These are phyloP conservation scores for Sporothrix phasma DNA, from an alignment of 2,329 filamentous ascomycete species.

Conservation along the genomic window DNA sequence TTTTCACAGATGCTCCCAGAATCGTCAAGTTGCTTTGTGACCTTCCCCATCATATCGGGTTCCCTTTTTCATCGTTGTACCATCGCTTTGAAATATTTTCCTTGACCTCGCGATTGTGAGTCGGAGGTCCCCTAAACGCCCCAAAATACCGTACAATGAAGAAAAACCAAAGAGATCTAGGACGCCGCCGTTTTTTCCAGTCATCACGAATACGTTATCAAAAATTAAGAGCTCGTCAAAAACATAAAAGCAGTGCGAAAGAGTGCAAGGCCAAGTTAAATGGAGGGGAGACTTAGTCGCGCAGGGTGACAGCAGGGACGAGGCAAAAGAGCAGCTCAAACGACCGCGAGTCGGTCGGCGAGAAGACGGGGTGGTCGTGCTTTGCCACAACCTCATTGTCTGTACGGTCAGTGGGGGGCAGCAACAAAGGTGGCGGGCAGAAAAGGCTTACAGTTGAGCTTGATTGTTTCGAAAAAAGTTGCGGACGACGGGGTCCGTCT, in stretches of 20 bases:
- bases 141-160: neutral
- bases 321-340: slow-evolving; percentile 37
- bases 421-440: neutral
- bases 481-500: slow-evolving; percentile 36
- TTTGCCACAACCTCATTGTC: slow-evolving; percentile 34
- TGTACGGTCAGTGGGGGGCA: slow-evolving; percentile 17
- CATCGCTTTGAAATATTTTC: neutral
- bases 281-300: slow-evolving; percentile 16
- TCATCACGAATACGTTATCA: slow-evolving; percentile 6
- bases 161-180: neutral
- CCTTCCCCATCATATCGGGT: neutral
- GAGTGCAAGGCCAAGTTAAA: neutral
- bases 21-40: neutral
- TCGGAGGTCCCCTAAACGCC: slow-evolving; percentile 2
- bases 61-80: neutral
- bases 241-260: neutral
- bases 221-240: neutral
- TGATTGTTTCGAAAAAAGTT: slow-evolving; percentile 47
- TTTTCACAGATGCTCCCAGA: neutral
- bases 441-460: slow-evolving; percentile 45
- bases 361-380: slow-evolving; percentile 43
- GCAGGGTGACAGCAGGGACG: slow-evolving; percentile 30
- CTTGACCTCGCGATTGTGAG: neutral
- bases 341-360: slow-evolving; percentile 37
- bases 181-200: slow-evolving; percentile 6